Base-by-base conservation (phyloP, 305 asterid species). In the Solanum hybrid region DNA sequence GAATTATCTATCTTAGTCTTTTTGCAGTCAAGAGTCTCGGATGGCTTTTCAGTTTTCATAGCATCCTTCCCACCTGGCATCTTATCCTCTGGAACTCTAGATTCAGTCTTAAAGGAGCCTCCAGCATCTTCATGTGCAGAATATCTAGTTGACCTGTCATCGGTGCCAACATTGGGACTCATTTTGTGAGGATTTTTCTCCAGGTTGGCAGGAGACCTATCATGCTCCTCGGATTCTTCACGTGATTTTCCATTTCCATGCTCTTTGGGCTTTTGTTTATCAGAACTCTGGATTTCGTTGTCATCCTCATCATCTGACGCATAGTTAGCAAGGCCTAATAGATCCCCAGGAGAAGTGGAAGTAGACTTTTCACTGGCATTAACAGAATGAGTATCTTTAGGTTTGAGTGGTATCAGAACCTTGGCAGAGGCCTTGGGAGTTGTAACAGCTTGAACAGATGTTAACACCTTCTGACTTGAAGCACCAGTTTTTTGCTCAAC, bases 241-340 rank as follows among this genome's bases (percentile, higher is more conserved):
- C 4, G 61, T 45, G 90, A 91, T 90, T 91, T 91, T 75, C 95
- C 96, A 91, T 93, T 93, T 82, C 91, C 95, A 91, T 89, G 90
- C 88, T 92, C 95, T 82, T 95, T 92, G 31, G 88, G 87, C 89
- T 90, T 90, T 88, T 86, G 92, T 83, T 92, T 91, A 89, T 38
- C 92, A 88, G 95, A 91, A 90, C 94, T 94, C 94, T 94, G 95
- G 80, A 86, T 90, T 93, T 92, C 97, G 24, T 91, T 94, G 89
- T 93, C 98, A 31, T 95, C 99, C 90, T 96, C 95, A 79, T 92
- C 99, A 87, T 96, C 98, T 45, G 99, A 97, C 78, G 95, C 99
- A 95, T 98, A 98, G 93, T 90, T 95, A 94, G 91, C 98, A 89
- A 98, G 94, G 88, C 99, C 99, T 72, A 98, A 93, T 77, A 98